A percentile compares a stretch with the other conserved stretches of the same genome.
phyloP scores from a whole-genome alignment of 2,329 filamentous ascomycete genomes.

The Arthroderma sp. region DNA sequence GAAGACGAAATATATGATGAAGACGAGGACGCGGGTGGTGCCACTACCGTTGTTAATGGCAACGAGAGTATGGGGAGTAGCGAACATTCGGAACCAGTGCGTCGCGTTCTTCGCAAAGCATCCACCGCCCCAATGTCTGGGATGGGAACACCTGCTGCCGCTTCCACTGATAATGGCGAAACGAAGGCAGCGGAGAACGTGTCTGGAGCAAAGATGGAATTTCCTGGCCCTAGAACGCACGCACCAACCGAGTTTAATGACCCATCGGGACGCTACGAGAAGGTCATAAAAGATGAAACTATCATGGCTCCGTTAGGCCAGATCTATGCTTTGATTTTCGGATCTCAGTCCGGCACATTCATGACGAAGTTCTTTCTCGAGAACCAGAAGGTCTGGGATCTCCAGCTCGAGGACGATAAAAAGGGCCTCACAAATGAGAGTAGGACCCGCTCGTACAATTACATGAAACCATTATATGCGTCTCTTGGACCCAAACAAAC shows the following conservation, averaged over 20 bases:
- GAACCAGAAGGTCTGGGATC: conserved; percentile 80
- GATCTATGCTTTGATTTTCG: conserved; percentile 79
- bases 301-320: conserved; percentile 83
- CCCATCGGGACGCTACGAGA: conserved; percentile 65
- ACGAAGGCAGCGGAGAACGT: conserved; percentile 34
- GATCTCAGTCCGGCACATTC: conserved; percentile 62
- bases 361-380: conserved; percentile 76
- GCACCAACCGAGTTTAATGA: conserved; percentile 77
- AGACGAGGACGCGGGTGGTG: conserved; percentile 39
- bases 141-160: conserved; percentile 23
- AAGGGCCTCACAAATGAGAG: conserved; percentile 63
- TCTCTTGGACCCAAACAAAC: conserved; percentile 87
- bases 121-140: conserved; percentile 40
- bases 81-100: conserved; percentile 34
- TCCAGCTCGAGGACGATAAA: conserved; percentile 71
- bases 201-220: conserved; percentile 42
- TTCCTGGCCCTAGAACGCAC: conserved; percentile 73
- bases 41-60: conserved; percentile 43
- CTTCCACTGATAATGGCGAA: conserved; percentile 20
- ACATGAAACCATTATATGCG: conserved; percentile 78
- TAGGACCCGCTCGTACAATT: conserved; percentile 62
- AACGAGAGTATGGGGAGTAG: conserved; percentile 42
- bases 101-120: conserved; percentile 54
- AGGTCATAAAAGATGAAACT: conserved; percentile 68
- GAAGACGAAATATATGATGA: conserved; percentile 49